Base-by-base conservation (phyloP, 306 rosid genomes). In the Vigna reflexopilosa region DNA sequence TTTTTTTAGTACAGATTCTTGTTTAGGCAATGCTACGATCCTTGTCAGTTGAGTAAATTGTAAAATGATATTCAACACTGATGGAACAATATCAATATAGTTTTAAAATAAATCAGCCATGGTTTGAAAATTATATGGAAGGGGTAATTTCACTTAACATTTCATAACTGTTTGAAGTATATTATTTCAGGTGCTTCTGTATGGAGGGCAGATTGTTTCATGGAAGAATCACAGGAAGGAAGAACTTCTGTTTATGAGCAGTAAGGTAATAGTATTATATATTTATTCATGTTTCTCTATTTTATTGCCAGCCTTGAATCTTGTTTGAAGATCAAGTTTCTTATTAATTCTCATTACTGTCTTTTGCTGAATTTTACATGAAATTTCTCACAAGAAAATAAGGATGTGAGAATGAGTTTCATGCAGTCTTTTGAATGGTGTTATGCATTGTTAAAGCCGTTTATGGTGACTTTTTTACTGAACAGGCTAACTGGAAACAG, bases 161-260 rank as follows among this genome's bases (percentile, higher is more conserved):
- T 67, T 44, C 26, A 48, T 66, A 83, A 20, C 34, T 36, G 73
- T 45, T 71, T 63, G 36, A 55, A 70, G 30, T 14, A 42, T 52
- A 67, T 87, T 76, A 64, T 84, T 80, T 84, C 88, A 91, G 97
- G 94, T 91, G 76, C 87, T 88, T 65, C 89, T 91, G 12, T 84
- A 90, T 65, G 97, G 97, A 55, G 97, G 91, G 19, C 94, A 88
- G 77, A 84, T 91, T 50, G 84, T 90, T 63, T 90, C 97, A 5
- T 91, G 97, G 97, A 91, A 91, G 86, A 91, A 90, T 83, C 89
- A 88, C 34, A 40, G 84, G 69, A 85, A 86, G 45, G 94, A 91
- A 85, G 94, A 91, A 70, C 81, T 90, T n/a, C 90, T 91, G 76
- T 92, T 88, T 47, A 80, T 73, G 90, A 88, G 97, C 84, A 90